Percentiles rank a stretch among this genome's conserved stretches.
Evolutionary conservation across 2,329 filamentous ascomycete genomes (phyloP).

Genomic region (Aureobasidium sp.): DNA sequence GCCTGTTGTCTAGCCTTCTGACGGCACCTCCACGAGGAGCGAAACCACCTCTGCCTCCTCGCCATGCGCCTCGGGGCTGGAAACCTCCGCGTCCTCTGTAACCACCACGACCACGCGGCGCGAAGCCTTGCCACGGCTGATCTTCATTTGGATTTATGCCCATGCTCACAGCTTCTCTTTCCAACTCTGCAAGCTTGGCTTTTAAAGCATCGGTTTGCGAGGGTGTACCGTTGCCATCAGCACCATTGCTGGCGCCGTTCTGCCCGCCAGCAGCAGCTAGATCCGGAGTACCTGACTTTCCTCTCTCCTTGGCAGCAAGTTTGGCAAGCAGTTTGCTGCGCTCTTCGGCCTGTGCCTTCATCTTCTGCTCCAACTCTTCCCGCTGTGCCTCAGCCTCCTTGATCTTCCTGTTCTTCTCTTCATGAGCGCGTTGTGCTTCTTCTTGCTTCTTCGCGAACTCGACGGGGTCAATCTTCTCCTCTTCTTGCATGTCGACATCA

Average conservation of each 20-base stretch:
- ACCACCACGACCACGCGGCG: conserved; percentile 34
- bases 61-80: conserved; percentile 32
- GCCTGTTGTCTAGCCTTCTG: conserved; percentile 65
- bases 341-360: conserved; percentile 57
- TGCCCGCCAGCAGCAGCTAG: conserved; percentile 13
- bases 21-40: conserved; percentile 41
- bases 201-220: conserved; percentile 57
- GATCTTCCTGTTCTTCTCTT: conserved; percentile 56
- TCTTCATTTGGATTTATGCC: conserved; percentile 55
- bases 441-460: conserved; percentile 61
- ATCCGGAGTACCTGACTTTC: conserved; percentile 19
- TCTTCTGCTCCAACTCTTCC: conserved; percentile 55
- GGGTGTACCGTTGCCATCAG: conserved; percentile 23
- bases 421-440: conserved; percentile 61
- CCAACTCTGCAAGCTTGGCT: conserved; percentile 62
- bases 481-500: conserved; percentile 24
- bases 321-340: conserved; percentile 53
- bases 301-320: conserved; percentile 33
- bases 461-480: conserved; percentile 57
- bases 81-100: conserved; percentile 35
- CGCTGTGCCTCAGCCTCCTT: conserved; percentile 55
- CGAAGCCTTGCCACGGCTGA: conserved; percentile 22
- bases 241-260: conserved; percentile 14
- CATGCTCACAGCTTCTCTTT: conserved; percentile 62
- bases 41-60: conserved; percentile 39